These are phyloP conservation scores for Pestalotiopsis sp. DNA, from an alignment of 2,329 filamentous ascomycete species.

Conservation along the genomic window DNA sequence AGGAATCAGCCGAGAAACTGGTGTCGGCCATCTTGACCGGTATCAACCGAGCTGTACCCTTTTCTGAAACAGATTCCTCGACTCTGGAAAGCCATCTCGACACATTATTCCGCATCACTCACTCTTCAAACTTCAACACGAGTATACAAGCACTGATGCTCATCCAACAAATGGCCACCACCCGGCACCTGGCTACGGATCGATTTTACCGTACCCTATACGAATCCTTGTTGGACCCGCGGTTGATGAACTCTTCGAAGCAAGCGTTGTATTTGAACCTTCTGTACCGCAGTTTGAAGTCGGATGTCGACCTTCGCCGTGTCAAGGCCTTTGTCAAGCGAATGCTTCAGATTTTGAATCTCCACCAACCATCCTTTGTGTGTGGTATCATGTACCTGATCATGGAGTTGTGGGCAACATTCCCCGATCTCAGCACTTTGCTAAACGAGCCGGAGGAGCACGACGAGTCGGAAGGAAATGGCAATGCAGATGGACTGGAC, in stretches of 20 bases:
- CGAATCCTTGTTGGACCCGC: conserved; percentile 89
- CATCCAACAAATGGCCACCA: conserved; percentile 86
- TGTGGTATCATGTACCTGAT: conserved; percentile 93
- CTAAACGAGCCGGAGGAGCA: conserved; percentile 79
- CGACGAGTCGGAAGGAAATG: conserved; percentile 66
- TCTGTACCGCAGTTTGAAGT: conserved; percentile 84
- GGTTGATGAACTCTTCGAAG: conserved; percentile 87
- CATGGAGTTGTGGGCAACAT: conserved; percentile 76
- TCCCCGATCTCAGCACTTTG: conserved; percentile 79
- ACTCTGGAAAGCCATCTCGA: conserved; percentile 86
- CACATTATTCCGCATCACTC: conserved; percentile 92
- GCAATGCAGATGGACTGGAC: conserved; percentile 27
- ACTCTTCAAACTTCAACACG: conserved; percentile 98
- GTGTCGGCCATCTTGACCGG: conserved; percentile 90
- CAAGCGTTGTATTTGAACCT: conserved; percentile 95
- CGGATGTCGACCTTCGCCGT: conserved; percentile 85
- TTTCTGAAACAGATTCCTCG: conserved; percentile 78
- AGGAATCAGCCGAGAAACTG: conserved; percentile 85
- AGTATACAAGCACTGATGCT: conserved; percentile 93
- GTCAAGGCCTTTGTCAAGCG: conserved; percentile 97
- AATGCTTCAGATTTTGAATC: conserved; percentile 80
- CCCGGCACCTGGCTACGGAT: conserved; percentile 81
- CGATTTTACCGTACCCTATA: conserved; percentile 95
- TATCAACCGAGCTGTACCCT: conserved; percentile 94
- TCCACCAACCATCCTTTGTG: conserved; percentile 91